These are phyloP conservation scores for Picochlorum sp. DNA, from an alignment of 139 green algal species.

Conservation along the genomic window DNA sequence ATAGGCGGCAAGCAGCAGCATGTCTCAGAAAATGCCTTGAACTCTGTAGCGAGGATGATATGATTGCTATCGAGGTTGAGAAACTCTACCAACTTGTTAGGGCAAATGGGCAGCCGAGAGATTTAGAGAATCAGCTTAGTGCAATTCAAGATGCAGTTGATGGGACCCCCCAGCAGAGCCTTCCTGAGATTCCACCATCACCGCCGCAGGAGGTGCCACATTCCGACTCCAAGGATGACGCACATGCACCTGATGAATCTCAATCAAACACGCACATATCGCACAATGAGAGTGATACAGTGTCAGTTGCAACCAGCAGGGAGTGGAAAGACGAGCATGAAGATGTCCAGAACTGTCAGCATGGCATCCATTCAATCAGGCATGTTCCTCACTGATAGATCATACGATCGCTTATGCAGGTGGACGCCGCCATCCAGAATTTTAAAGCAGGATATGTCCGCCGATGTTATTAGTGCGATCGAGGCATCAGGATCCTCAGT, in stretches of 20 bases:
- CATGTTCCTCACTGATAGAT: neutral
- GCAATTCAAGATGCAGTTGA: neutral
- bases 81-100: neutral
- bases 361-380: no score
- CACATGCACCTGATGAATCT: no score
- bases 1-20: neutral
- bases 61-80: neutral
- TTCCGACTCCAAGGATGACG: no score
- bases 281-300: no score
- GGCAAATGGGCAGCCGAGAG: neutral
- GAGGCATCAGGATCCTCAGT: neutral
- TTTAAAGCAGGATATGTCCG: neutral
- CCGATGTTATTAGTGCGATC: neutral
- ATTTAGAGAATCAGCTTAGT: neutral
- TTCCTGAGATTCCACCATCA: neutral
- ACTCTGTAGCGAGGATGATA: constrained; percentile 3
- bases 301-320: no score
- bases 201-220: no score
- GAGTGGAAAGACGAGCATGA: no score
- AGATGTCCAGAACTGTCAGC: no score
- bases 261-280: no score
- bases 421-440: neutral
- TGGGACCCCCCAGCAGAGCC: neutral
- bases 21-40: neutral
- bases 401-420: neutral